phyloP scores from a whole-genome alignment of 805 yeast species.

The Yamadazyma akitaensis region DNA sequence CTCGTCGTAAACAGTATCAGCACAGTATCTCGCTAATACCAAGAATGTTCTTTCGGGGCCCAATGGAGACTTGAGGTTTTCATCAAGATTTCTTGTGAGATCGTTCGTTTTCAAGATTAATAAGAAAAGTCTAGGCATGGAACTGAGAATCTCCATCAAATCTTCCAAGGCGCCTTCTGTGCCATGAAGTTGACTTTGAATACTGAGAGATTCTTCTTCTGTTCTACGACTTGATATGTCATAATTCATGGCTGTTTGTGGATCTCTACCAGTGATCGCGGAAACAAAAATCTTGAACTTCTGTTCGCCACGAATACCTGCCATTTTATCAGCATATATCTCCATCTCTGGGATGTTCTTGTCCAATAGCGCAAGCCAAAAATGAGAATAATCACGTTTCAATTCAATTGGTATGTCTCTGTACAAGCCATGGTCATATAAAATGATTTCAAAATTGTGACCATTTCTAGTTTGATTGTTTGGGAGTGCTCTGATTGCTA shows the following conservation, averaged over 20 bases:
- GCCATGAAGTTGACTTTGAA: conserved; percentile 59
- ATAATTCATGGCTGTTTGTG: conserved; percentile 65
- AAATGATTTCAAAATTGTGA: conserved; percentile 84
- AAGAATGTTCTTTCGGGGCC: conserved; percentile 87
- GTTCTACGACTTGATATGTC: conserved; percentile 54
- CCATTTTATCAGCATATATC: conserved; percentile 70
- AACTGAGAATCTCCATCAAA: conserved; percentile 73
- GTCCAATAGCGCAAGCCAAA: conserved; percentile 88
- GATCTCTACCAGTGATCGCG: conserved; percentile 93
- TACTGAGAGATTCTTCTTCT: conserved; percentile 59
- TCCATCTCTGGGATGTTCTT: conserved; percentile 64
- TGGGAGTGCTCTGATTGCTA: conserved; percentile 62
- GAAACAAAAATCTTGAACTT: conserved; percentile 80
- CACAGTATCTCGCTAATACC: conserved; percentile 88
- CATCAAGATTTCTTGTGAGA: conserved; percentile 85
- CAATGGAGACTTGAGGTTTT: conserved; percentile 70
- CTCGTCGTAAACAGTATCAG: conserved; percentile 72
- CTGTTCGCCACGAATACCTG: conserved; percentile 71
- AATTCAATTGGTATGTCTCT: conserved; percentile 74
- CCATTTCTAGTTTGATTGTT: conserved; percentile 23
- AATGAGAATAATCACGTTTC: conserved; percentile 80
- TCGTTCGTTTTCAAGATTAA: conserved; percentile 92
- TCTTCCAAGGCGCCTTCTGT: conserved; percentile 64
- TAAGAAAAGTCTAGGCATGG: conserved; percentile 81
- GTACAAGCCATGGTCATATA: conserved; percentile 94